Conservation (phyloP, 179 eudicot species). For the Drosera spatulata region DNA sequence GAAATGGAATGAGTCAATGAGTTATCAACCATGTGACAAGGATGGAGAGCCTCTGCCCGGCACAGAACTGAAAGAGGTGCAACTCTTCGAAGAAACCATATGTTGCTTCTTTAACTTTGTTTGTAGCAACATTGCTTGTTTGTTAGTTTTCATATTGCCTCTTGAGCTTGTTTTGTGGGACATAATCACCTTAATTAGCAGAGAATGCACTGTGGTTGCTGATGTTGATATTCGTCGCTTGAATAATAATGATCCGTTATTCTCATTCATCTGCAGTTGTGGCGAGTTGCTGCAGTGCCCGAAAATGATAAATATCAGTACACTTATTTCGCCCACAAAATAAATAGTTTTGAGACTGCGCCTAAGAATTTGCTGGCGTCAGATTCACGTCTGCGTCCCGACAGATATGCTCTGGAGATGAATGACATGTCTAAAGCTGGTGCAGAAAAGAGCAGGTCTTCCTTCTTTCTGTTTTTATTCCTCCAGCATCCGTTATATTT, state of each 20-base stretch:
- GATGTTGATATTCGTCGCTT: too few relatives aligned
- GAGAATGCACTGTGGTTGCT: too few relatives aligned
- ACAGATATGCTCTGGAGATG: slow-evolving; percentile 90
- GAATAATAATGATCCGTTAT: too few relatives aligned
- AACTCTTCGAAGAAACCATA: not conserved
- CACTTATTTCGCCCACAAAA: slow-evolving; percentile 87
- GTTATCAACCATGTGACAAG: slow-evolving; percentile 62
- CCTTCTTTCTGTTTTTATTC: not conserved
- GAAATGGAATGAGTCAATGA: slow-evolving; percentile 70
- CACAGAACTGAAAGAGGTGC: slow-evolving; percentile 63
- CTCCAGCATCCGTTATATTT: too few relatives aligned
- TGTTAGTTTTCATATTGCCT: too few relatives aligned
- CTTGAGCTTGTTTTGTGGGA: too few relatives aligned
- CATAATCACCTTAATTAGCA: too few relatives aligned
- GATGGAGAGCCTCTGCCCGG: slow-evolving; percentile 74
- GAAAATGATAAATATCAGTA: slow-evolving; percentile 80
- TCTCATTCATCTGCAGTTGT: slow-evolving; percentile 41
- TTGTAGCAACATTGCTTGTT: too few relatives aligned
- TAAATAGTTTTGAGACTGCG: slow-evolving; percentile 95
- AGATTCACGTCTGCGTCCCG: slow-evolving; percentile 97
- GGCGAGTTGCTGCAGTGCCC: slow-evolving; percentile 81
- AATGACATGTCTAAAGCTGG: slow-evolving; percentile 89
- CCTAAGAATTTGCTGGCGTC: slow-evolving; percentile 85
- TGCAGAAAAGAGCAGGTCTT: slow-evolving; percentile 89
- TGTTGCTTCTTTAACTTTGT: too few relatives aligned